Base-by-base conservation (phyloP, 495 filamentous ascomycete species). In the Gamarada debralockiae region DNA sequence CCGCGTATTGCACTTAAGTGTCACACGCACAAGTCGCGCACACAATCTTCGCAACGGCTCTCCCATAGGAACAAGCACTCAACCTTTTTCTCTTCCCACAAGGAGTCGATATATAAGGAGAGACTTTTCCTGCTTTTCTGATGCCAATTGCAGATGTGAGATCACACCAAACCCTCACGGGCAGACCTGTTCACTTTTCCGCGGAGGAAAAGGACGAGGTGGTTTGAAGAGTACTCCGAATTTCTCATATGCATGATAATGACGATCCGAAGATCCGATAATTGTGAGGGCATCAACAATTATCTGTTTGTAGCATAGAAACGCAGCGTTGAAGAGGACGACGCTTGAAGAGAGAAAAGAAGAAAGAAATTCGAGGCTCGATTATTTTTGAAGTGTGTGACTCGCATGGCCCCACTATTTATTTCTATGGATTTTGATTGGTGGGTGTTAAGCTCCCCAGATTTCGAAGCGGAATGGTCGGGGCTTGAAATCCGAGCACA, bases 1-100 rank as follows among this genome's bases (percentile, higher is more conserved):
- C 92, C 81, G 90, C 92, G 89, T 90, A 97, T 97, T 92, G 92
- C 86, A 96, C 92, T 97, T 78, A 92, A 93, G 89, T 96, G 88
- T 85, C 76, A 69, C 71, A n/a, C n/a, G 62, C 65, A 23, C 27
- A 29, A 29, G 27, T 31, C 48, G 41, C 73, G 78, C 72, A 83
- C 86, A 92, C 87, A 83, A 90, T 90, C 89, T 92, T 84, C 86
- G 88, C 87, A 89, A 86, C 79, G 84, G 81, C 89, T 81, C 83
- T 90, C 86, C 87, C 87, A 89, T 79, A 86, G 84, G 81, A 79
- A 62, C 50, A 57, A 59, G 57, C 55, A 61, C 59, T 53, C 52
- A 56, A 41, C 63, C 60, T 57, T 65, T 66, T 65, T 66, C 63
- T 69, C 66, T 57, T 57, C 59, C 53, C 29, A 24, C 50, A 24